phyloP scores from a whole-genome alignment of 140 eudicot genomes.

The Flaveria floridana region DNA sequence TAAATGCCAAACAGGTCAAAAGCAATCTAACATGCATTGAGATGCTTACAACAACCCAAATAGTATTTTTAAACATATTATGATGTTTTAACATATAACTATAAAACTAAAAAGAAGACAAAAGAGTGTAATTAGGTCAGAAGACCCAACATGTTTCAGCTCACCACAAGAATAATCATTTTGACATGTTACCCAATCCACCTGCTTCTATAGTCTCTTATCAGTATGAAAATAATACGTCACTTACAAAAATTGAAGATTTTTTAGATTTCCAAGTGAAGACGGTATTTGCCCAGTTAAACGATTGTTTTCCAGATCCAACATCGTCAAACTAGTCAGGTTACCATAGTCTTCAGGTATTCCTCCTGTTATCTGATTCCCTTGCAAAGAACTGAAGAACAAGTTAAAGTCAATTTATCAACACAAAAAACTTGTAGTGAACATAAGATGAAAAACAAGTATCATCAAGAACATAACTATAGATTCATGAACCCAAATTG shows the following conservation, averaged over 20 bases:
- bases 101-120: not conserved
- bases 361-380: slow-evolving; percentile 76
- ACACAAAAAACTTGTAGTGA: not conserved
- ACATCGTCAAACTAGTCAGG: slow-evolving; percentile 67
- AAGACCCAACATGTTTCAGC: not conserved
- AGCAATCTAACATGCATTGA: not conserved
- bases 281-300: slow-evolving; percentile 84
- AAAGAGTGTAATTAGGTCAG: not conserved
- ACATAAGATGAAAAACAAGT: not conserved
- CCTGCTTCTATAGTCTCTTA: not conserved
- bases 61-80: not conserved
- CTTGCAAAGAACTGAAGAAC: slow-evolving; percentile 62
- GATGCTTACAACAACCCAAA: not conserved
- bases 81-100: not conserved
- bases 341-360: slow-evolving; percentile 87
- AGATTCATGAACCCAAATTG: not conserved
- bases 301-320: slow-evolving; percentile 73
- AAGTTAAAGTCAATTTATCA: not conserved
- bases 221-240: not conserved
- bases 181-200: not conserved
- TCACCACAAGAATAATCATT: not conserved
- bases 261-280: slow-evolving; percentile 77
- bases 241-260: slow-evolving; percentile 75
- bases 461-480: not conserved
- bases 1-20: not conserved